Conservation (phyloP, 768 basidiomycete species). For the Termitomyces sp. region DNA sequence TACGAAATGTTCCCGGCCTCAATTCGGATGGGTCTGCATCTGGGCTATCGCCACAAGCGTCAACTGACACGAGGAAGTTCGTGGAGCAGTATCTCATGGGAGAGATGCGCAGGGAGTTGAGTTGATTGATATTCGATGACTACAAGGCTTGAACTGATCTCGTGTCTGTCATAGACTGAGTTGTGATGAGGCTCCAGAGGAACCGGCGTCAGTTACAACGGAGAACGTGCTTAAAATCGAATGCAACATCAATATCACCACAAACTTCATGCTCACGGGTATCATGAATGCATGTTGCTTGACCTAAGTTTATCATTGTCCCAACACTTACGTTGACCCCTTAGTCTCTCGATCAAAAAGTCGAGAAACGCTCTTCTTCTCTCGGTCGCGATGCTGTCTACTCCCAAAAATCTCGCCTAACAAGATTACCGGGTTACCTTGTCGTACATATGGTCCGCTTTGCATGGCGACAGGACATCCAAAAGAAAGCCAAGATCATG, state of each 20-base stretch:
- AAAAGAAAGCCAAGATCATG: slow-evolving; percentile 97
- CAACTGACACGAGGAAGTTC: slow-evolving; percentile 49
- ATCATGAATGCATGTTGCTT: slow-evolving; percentile 62
- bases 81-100: slow-evolving; percentile 82
- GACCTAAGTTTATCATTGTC: not conserved
- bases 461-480: slow-evolving; percentile 88
- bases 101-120: slow-evolving; percentile 66
- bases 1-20: slow-evolving; percentile 67
- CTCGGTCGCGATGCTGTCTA: slow-evolving; percentile 82
- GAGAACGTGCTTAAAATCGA: slow-evolving; percentile 87
- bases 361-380: slow-evolving; percentile 80
- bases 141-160: not conserved
- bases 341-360: slow-evolving; percentile 81
- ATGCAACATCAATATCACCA: slow-evolving; percentile 84
- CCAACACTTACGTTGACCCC: not conserved
- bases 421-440: slow-evolving; percentile 81
- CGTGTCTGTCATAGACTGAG: slow-evolving; percentile 49
- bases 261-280: slow-evolving; percentile 87
- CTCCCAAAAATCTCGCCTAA: slow-evolving; percentile 73
- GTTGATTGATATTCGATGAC: slow-evolving; percentile 10
- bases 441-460: slow-evolving; percentile 96
- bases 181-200: slow-evolving; percentile 81
- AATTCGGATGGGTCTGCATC: slow-evolving; percentile 13
- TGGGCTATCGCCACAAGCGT: slow-evolving; percentile 18
- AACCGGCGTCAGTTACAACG: slow-evolving; percentile 53